phyloP scores from a whole-genome alignment of 305 asterid genomes.

The Fraxinus floribunda region DNA sequence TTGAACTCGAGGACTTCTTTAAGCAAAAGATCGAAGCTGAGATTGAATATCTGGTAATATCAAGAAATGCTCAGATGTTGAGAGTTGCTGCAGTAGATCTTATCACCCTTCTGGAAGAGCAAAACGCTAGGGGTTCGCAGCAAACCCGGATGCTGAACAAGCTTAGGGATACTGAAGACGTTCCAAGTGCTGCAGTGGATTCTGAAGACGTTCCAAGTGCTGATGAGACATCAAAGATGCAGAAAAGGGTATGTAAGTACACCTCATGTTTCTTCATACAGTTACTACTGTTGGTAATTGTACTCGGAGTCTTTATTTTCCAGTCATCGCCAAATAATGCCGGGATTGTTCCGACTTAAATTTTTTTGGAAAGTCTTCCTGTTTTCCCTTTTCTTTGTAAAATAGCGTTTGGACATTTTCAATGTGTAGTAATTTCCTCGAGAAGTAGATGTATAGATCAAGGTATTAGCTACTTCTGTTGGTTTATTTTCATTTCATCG shows the following conservation, averaged over 20 bases:
- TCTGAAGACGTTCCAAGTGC: neutral
- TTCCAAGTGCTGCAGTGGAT: neutral
- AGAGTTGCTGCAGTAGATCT: constrained; percentile 47
- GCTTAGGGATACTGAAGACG: neutral
- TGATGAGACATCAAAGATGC: constrained; percentile 23
- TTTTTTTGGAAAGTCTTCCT: constrained; percentile 5
- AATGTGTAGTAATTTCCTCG: constrained; percentile 21
- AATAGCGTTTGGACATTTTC: constrained; percentile 10
- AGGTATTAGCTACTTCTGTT: neutral
- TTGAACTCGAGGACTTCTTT: constrained; percentile 49
- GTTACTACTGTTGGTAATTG: constrained; percentile 39
- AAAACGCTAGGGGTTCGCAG: constrained; percentile 41
- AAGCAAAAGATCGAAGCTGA: constrained; percentile 74
- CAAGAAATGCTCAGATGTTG: constrained; percentile 44
- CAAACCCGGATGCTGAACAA: constrained; percentile 47
- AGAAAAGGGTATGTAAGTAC: constrained; percentile 52
- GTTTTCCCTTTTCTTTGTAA: neutral
- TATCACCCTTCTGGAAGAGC: constrained; percentile 49
- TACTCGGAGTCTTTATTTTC: constrained; percentile 34
- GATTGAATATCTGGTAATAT: constrained; percentile 55
- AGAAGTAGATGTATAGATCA: constrained; percentile 37
- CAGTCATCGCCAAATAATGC: constrained; percentile 37
- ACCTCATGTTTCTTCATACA: constrained; percentile 51
- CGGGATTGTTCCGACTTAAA: constrained; percentile 64
- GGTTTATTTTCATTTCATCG: constrained; percentile 18